Evolutionary conservation across 202 grass and related monocot genomes (phyloP), one percentile per base, ranked within the genome.

Genomic region (Saccharum hybrid): DNA sequence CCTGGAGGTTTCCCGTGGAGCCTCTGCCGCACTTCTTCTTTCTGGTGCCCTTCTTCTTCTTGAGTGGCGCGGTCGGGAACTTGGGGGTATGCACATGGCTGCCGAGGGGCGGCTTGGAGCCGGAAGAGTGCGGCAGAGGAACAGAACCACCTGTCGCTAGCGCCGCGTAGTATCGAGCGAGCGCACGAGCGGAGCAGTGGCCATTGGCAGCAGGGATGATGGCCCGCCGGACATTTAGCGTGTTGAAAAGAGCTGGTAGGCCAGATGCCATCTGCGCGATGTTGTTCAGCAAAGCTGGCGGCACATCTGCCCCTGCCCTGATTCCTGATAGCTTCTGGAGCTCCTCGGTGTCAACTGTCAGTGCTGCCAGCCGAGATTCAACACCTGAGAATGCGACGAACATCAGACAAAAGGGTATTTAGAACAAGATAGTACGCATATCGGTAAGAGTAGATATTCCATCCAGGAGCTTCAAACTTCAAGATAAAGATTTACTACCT

Each of bases 161-260:
- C 3, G 90, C 80, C 0, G 92, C 95, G 12, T 98, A 98, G 70
- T 98, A 98, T 46, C 95, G 88, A 23, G 95, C 95, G 0, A 98
- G 87, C 0, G 95, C 95, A 3, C 95, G 95, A 31, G 92, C 95
- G 0, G 95, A 98, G 71, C 93, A 93, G 81, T 98, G 95, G 8
- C 95, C 90, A 9, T 98, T 98, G 28, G 92, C 95, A 31, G 92
- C 96, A 8, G 96, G 96, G 76, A 98, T 84, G 63, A 98, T 91
- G 70, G 90, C 90, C 26, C 96, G 82, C 2, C 92, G 96, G 23
- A 95, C 49, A 69, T 98, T 93, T 40, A 98, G 36, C 26, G 92
- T 92, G 89, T 98, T 98, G 56, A 98, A 98, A n/a, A 98, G 77
- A 31, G 90, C 81, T 0, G 92, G 92, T 21, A 94, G 15, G 8